phyloP scores from a whole-genome alignment of 345 rosid species.

The Salix arbutifolia region DNA sequence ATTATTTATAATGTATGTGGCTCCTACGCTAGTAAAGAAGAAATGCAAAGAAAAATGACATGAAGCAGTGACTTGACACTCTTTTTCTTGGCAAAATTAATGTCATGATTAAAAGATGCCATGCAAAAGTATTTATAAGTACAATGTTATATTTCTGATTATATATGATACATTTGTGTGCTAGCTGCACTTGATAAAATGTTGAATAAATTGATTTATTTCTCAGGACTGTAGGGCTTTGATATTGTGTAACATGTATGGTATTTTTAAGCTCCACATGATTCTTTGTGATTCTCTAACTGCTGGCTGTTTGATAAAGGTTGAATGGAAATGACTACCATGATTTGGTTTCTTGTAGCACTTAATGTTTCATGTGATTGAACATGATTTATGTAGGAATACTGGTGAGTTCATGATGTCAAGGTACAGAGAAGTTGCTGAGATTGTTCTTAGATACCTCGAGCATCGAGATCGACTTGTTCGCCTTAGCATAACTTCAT shows the following conservation, averaged over 20 bases:
- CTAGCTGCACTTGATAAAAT: background rate
- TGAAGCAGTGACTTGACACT: background rate
- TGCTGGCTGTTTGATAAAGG: background rate
- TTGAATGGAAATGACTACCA: background rate
- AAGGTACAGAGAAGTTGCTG: constrained; percentile 97
- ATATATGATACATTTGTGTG: background rate
- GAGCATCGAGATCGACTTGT: constrained; percentile 94
- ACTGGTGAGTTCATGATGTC: constrained; percentile 99
- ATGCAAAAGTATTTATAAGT: background rate
- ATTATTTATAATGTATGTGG: background rate
- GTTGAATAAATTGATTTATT: background rate
- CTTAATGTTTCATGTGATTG: background rate
- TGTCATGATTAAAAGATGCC: background rate
- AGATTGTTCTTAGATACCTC: constrained; percentile 87
- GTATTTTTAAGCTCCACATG: background rate
- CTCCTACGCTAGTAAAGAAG: background rate
- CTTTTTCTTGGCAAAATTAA: background rate
- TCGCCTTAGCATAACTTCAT: constrained; percentile 97
- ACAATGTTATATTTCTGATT: background rate
- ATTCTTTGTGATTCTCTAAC: background rate
- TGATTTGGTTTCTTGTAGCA: background rate
- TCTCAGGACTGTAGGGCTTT: background rate
- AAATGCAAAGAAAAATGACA: background rate
- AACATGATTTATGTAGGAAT: constrained; percentile 59
- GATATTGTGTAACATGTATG: background rate